phyloP scores from a whole-genome alignment of 2,329 filamentous ascomycete species.

The Daldinia sp. region DNA sequence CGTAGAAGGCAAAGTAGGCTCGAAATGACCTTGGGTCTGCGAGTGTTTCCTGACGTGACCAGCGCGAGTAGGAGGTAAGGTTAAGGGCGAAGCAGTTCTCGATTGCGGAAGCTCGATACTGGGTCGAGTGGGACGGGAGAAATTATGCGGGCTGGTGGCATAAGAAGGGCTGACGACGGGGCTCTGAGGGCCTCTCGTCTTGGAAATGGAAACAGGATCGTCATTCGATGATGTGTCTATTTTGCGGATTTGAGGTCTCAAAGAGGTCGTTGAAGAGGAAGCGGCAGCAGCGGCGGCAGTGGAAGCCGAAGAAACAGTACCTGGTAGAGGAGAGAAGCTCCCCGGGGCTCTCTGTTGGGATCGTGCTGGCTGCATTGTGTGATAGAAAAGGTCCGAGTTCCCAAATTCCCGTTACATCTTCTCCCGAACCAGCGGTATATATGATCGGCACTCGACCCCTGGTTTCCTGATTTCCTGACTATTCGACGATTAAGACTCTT shows the following conservation, averaged over 20 bases:
- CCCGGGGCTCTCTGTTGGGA: constrained; percentile 54
- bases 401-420: constrained; percentile 44
- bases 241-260: constrained; percentile 56
- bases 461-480: constrained; percentile 6
- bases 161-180: constrained; percentile 61
- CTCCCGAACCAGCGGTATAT: constrained; percentile 27
- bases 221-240: constrained; percentile 63
- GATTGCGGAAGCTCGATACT: constrained; percentile 50
- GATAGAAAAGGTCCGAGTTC: constrained; percentile 41
- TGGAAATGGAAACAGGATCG: constrained; percentile 61
- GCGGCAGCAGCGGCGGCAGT: constrained; percentile 51
- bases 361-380: constrained; percentile 51
- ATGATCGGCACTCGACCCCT: constrained; percentile 24
- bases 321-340: constrained; percentile 67
- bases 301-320: constrained; percentile 46
- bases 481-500: constrained; percentile 18
- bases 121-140: constrained; percentile 65
- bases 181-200: constrained; percentile 57
- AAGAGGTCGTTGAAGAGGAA: constrained; percentile 41
- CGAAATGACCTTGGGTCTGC: constrained; percentile 80
- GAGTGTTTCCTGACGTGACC: constrained; percentile 70
- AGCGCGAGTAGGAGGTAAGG: constrained; percentile 55
- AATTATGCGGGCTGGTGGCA: constrained; percentile 66
- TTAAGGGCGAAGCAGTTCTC: constrained; percentile 59
- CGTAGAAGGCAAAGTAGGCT: constrained; percentile 76